phyloP scores from a whole-genome alignment of 2,329 filamentous ascomycete species.

The Sporothrix phasma region DNA sequence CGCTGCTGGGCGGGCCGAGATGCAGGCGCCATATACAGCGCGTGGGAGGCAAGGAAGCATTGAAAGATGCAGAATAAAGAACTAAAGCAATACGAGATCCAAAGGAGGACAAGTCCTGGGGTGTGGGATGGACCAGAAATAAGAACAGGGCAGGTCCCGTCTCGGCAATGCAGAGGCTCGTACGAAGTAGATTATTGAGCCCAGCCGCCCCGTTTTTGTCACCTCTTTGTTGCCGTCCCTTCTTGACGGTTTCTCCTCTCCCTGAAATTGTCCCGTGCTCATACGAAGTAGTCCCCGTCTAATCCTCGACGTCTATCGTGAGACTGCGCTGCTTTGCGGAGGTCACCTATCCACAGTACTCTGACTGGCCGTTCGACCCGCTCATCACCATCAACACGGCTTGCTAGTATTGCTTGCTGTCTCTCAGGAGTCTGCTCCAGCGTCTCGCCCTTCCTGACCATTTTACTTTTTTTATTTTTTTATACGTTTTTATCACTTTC shows the following conservation, averaged over 20 bases:
- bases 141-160: background rate
- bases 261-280: background rate
- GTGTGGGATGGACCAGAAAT: background rate
- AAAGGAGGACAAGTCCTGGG: background rate
- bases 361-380: background rate
- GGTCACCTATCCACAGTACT: background rate
- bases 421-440: constrained; percentile 8
- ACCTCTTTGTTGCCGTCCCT: background rate
- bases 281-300: too few relatives aligned
- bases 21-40: background rate
- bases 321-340: background rate
- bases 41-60: background rate
- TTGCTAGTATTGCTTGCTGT: constrained; percentile 2
- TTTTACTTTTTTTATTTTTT: background rate
- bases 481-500: background rate
- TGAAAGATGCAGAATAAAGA: background rate
- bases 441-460: background rate
- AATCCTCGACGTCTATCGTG: too few relatives aligned
- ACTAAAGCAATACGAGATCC: background rate
- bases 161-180: constrained; percentile 15
- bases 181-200: constrained; percentile 15
- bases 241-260: background rate
- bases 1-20: background rate
- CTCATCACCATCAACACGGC: background rate
- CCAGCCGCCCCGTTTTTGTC: constrained; percentile 11